phyloP scores from a whole-genome alignment of 108 stramenopile species.

The Bacterosira constricta region DNA sequence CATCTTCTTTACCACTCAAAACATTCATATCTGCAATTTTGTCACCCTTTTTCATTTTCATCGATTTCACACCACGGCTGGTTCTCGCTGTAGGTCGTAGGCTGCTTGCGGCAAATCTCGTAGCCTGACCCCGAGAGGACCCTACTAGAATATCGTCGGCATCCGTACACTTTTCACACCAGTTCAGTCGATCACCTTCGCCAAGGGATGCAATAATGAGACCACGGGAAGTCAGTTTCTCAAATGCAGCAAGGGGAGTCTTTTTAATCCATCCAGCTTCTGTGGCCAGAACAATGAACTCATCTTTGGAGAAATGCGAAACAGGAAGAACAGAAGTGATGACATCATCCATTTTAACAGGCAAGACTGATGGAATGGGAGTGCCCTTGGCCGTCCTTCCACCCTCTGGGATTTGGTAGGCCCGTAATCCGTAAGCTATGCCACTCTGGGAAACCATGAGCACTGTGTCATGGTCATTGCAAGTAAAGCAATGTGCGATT shows the following conservation, averaged over 20 bases:
- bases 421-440: constrained; percentile 90
- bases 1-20: constrained; percentile 39
- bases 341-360: constrained; percentile 62
- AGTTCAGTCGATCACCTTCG: constrained; percentile 86
- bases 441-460: constrained; percentile 91
- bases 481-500: constrained; percentile 93
- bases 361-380: constrained; percentile 85
- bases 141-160: constrained; percentile 86
- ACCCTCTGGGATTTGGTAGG: constrained; percentile 87
- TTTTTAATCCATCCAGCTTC: constrained; percentile 92
- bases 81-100: constrained; percentile 82
- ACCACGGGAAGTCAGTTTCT: constrained; percentile 83
- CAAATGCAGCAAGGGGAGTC: constrained; percentile 92
- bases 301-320: constrained; percentile 71
- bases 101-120: constrained; percentile 70
- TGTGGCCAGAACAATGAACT: constrained; percentile 92
- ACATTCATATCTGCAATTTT: constrained; percentile 88
- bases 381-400: constrained; percentile 81
- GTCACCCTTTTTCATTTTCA: constrained; percentile 87
- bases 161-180: constrained; percentile 85
- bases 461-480: constrained; percentile 95
- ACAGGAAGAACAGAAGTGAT: constrained; percentile 83
- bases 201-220: constrained; percentile 86
- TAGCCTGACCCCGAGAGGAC: constrained; percentile 78
- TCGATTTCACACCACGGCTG: constrained; percentile 85